Base-by-base conservation (phyloP, 106 monocot genomes). In the Apostasia shenzhenica region DNA sequence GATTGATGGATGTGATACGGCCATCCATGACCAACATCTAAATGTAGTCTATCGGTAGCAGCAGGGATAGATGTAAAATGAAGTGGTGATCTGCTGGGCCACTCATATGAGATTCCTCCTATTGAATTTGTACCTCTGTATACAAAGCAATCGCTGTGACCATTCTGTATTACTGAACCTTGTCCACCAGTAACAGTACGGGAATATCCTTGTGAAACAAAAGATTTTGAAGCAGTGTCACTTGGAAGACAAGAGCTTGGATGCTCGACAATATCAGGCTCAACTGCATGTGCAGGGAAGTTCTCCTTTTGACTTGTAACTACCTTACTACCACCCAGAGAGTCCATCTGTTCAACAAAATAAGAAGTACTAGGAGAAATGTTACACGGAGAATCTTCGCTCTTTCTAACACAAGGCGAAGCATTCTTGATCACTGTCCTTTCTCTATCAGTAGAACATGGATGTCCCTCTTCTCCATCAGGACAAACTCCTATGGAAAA, bases 21-120 rank as follows among this genome's bases (percentile, higher is more conserved):
- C 74, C 70, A 81, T 70, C 70, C 79, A n/a, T 83, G 67, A 67
- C 82, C 83, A 84, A 80, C 79, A 78, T 94, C 89, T 77, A 94
- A 81, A 84, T 94, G 89, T 61, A 88, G 72, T 67, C 81, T 84
- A 59, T 87, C 89, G 12, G 82, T 82, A n/a, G 84, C 68, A 57
- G 86, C 70, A 13, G 89, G 89, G 43, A 73, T 42, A 71, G 67
- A 80, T 61, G 71, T 40, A 69, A 75, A 83, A 76, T 84, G 59
- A 71, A 59, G 48, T 8, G 85, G 78, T 48, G 75, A 48, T 60
- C 83, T 54, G 54, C 58, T 81, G 66, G 88, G 88, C 82, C 85
- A 88, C 70, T 92, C 88, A 81, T 79, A 77, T 58, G 88, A 85
- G 57, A 58, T 71, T 45, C 72, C 65, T 48, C 76, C 73, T 45